These are phyloP conservation scores for Calonectria naviculata DNA, from an alignment of 2,329 filamentous ascomycete genomes.

Conservation along the genomic window DNA sequence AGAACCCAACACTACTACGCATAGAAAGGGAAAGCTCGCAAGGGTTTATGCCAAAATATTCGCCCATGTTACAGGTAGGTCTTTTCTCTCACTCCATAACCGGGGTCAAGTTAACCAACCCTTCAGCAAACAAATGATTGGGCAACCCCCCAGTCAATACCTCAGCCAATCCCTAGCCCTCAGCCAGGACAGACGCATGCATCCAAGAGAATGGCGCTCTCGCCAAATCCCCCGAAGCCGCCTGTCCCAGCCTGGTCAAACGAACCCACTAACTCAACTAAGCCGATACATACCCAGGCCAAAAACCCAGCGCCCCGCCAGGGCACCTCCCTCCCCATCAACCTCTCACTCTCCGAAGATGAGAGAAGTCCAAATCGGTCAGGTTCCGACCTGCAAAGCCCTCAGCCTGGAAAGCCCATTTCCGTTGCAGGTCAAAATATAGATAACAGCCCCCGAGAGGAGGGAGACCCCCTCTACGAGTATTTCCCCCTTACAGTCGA, in stretches of 20 bases:
- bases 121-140: conserved; percentile 56
- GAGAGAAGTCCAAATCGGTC: conserved; percentile 67
- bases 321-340: conserved; percentile 55
- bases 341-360: conserved; percentile 69
- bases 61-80: conserved; percentile 50
- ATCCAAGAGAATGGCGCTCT: conserved; percentile 64
- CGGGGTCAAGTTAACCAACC: conserved; percentile 25
- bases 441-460: conserved; percentile 76
- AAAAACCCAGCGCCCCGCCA: conserved; percentile 40
- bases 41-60: conserved; percentile 43
- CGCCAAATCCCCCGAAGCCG: conserved; percentile 61
- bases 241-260: conserved; percentile 64
- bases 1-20: conserved; percentile 46
- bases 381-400: conserved; percentile 62
- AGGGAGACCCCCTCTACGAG: conserved; percentile 88
- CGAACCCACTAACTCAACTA: conserved; percentile 44
- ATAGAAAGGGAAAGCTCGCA: conserved; percentile 46
- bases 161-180: conserved; percentile 44
- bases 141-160: conserved; percentile 52
- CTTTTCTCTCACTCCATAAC: background rate
- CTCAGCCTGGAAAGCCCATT: conserved; percentile 56
- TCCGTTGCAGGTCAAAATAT: conserved; percentile 47
- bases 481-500: conserved; percentile 93
- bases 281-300: conserved; percentile 28
- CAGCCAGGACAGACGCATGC: conserved; percentile 52